These are phyloP conservation scores for Delitschia confertaspora DNA, from an alignment of 495 filamentous ascomycete genomes.

Conservation along the genomic window DNA sequence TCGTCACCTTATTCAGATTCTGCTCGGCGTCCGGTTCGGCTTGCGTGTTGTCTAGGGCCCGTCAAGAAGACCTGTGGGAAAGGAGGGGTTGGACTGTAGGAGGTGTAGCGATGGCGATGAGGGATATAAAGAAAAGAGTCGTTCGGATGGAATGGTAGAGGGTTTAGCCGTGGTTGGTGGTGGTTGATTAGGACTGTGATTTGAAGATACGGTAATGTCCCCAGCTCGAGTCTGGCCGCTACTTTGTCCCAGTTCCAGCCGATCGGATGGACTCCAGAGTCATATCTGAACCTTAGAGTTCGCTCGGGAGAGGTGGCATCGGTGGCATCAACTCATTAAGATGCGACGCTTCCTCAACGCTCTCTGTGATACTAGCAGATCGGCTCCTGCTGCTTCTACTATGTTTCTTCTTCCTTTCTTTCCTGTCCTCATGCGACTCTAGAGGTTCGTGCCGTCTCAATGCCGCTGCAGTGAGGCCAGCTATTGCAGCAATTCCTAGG, in stretches of 20 bases:
- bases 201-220: too few relatives aligned
- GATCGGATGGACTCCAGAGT: constrained; percentile 86
- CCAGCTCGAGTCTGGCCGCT: constrained; percentile 51
- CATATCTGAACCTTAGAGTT: constrained; percentile 71
- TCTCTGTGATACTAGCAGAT: constrained; percentile 45
- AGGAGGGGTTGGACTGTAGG: too few relatives aligned
- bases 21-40: too few relatives aligned
- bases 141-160: too few relatives aligned
- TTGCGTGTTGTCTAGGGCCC: too few relatives aligned
- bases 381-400: constrained; percentile 47
- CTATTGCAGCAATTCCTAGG: too few relatives aligned
- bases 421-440: constrained; percentile 36
- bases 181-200: too few relatives aligned
- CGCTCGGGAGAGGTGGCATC: constrained; percentile 79
- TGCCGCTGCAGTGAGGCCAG: constrained; percentile 54
- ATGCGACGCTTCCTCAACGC: constrained; percentile 24
- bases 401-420: constrained; percentile 41
- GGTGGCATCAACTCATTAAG: constrained; percentile 55
- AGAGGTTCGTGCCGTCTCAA: constrained; percentile 57
- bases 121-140: too few relatives aligned
- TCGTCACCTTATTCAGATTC: too few relatives aligned
- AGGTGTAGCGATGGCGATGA: too few relatives aligned
- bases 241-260: constrained; percentile 53
- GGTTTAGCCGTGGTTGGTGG: too few relatives aligned
- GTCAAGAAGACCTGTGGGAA: too few relatives aligned